Conservation (phyloP, 805 yeast genomes). For the Myxozyma geophila region DNA sequence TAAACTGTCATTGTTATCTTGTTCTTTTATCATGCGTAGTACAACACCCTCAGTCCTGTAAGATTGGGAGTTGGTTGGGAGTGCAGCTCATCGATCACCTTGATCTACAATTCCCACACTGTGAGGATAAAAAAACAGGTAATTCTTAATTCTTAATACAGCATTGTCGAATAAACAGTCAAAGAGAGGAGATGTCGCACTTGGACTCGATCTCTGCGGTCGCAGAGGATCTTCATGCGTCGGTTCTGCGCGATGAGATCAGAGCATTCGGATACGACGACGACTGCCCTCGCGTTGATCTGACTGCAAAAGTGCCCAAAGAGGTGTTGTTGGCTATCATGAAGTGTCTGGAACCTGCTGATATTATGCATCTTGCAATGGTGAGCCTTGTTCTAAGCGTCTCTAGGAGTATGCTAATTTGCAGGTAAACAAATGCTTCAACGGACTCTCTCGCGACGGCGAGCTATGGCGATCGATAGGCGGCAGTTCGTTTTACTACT, state of each 20-base stretch:
- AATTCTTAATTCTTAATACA: too few relatives aligned
- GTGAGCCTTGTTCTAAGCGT: constrained; percentile 4
- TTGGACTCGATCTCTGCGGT: too few relatives aligned
- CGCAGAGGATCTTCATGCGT: neutral
- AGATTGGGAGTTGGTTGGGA: too few relatives aligned
- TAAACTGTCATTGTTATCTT: too few relatives aligned
- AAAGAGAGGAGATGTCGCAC: too few relatives aligned
- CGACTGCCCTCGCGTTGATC: constrained; percentile 7
- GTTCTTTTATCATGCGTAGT: too few relatives aligned
- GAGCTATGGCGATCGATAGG: constrained; percentile 31
- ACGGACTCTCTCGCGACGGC: constrained; percentile 28
- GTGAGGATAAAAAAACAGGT: too few relatives aligned
- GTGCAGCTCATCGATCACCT: too few relatives aligned
- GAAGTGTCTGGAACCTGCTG: constrained; percentile 5
- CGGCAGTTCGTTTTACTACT: constrained; percentile 6
- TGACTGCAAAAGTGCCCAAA: constrained; percentile 14
- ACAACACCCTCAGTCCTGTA: too few relatives aligned
- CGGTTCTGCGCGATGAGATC: neutral
- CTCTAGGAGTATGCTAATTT: neutral
- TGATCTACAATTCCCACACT: too few relatives aligned
- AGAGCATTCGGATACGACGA: neutral
- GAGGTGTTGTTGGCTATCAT: constrained; percentile 18
- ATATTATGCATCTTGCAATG: constrained; percentile 1
- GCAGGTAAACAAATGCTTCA: constrained; percentile 22
- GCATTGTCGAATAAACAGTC: too few relatives aligned